Base-by-base conservation (phyloP, 441 rosid genomes). In the Breynia disticha region DNA sequence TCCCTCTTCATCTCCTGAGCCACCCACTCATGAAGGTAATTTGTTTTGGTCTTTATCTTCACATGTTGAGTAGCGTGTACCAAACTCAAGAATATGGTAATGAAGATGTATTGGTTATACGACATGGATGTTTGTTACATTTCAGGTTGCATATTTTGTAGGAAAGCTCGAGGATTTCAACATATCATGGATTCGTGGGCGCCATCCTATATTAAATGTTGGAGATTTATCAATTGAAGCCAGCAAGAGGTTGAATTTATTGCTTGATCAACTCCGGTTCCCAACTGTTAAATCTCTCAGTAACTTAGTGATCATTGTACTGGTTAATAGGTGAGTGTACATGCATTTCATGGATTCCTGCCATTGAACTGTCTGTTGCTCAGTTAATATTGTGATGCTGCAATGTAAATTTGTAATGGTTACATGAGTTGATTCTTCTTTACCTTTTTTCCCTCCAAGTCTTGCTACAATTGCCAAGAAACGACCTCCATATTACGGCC, bases 201-300 rank as follows among this genome's bases (percentile, higher is more conserved):
- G 96, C 52, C 97, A 94, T 75, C 90, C 97, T 70, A 55, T 85
- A 50, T 75, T 94, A 63, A 86, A 87, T 60, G 67, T 84, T 52
- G 99, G 95, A 63, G 96, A 90, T 71, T 75, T 94, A 64, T 86
- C 99, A 22, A 67, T 82, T 66, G 99, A 94, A 78, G 99, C 97
- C 50, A 83, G 94, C 76, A 78, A 77, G 68, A 80, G 64, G 55
- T 70, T 94, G 79, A 85, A 71, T 60, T 77, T 74, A 60, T 71
- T 90, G 84, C 96, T 94, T 61, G 99, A 94, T 81, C 97, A 80
- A 77, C 96, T 94, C 63, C 76, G 99, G 70, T 67, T 67, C 53
- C 99, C 97, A 44, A 72, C 83, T 19, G 90, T 89, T 55, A 90
- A 78, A 63, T 82, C 95, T 68, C 83, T 85, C 48, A 78, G 82